Evolutionary conservation across 2,329 filamentous ascomycete species (phyloP), one percentile per base, ranked within the genome.

Genomic region (Chrysoporthe austroafricana): DNA sequence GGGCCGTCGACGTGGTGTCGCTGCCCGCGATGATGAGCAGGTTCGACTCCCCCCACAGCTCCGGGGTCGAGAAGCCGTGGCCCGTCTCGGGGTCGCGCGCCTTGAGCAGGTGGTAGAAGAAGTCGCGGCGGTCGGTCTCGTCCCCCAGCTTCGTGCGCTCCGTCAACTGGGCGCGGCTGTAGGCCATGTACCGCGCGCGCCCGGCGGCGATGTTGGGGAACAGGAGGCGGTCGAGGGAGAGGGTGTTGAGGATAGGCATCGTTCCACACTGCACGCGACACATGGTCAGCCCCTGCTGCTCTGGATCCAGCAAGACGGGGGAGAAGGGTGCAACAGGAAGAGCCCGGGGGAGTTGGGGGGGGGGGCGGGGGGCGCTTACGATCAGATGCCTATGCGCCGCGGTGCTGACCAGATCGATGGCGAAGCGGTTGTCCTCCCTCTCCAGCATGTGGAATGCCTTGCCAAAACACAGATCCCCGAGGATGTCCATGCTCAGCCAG

Each of bases 41-140:
- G 74, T 91, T 91, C 9, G 89, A 90, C 75, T 92, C 90, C 62
- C 85, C 88, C 88, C 89, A 91, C 34, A 92, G 85, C 74, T 92
- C 90, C 0, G 86, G 84, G 2, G 83, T 89, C 52, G 82, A 85
- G 74, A 92, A 90, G 1, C 88, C 88, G 67, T 86, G 83, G 63
- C 90, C 90, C 0, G 90, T 91, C 74, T 92, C 89, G 14, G 90
- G 89, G 71, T 93, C 90, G 50, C 86, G 86, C 8, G 90, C 90
- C 74, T 89, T 89, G 69, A 93, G 84, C 13, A 93, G 84, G 76
- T 92, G 89, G 78, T 91, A 89, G 80, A 93, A 92, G 80, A 93
- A 92, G 75, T 93, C 91, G 66, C 89, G 88, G 44, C 90, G 89
- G 73, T 88, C 88, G 60, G 85, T 88, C 71, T 86, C 87, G 71